phyloP scores from a whole-genome alignment of 1,139 yeast genomes.

The Candida sp. region DNA sequence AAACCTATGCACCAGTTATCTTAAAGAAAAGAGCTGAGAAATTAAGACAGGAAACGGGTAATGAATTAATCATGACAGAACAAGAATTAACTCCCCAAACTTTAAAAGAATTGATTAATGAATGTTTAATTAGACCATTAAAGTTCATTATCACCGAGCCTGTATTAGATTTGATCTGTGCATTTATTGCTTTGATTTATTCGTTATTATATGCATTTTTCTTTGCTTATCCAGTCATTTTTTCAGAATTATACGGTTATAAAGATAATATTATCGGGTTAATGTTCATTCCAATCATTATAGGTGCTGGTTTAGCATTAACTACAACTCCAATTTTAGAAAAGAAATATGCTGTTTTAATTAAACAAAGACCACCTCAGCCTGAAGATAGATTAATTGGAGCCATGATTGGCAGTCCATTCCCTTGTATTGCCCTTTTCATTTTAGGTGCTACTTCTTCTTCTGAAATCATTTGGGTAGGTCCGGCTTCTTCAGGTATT shows the following conservation, averaged over 20 bases:
- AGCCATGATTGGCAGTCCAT: constrained; percentile 88
- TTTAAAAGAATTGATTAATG: constrained; percentile 58
- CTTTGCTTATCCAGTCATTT: constrained; percentile 84
- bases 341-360: constrained; percentile 48
- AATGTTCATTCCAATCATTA: constrained; percentile 82
- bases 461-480: constrained; percentile 84
- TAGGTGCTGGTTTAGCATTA: constrained; percentile 78
- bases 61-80: constrained; percentile 83
- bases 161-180: constrained; percentile 76
- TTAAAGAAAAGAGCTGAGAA: constrained; percentile 67
- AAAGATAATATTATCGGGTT: constrained; percentile 72
- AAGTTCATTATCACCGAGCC: constrained; percentile 77
- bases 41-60: constrained; percentile 77
- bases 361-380: constrained; percentile 59
- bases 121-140: constrained; percentile 73
- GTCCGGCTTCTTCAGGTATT: constrained; percentile 88
- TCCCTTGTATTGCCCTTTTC: constrained; percentile 84
- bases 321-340: constrained; percentile 72
- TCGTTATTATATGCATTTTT: constrained; percentile 87
- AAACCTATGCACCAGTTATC: constrained; percentile 89
- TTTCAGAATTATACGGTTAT: constrained; percentile 61
- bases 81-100: constrained; percentile 79
- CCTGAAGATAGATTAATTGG: constrained; percentile 89
- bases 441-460: constrained; percentile 87
- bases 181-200: constrained; percentile 83